Base-by-base conservation (phyloP, 768 basidiomycete genomes). In the Hebeloma cylindrosporum region DNA sequence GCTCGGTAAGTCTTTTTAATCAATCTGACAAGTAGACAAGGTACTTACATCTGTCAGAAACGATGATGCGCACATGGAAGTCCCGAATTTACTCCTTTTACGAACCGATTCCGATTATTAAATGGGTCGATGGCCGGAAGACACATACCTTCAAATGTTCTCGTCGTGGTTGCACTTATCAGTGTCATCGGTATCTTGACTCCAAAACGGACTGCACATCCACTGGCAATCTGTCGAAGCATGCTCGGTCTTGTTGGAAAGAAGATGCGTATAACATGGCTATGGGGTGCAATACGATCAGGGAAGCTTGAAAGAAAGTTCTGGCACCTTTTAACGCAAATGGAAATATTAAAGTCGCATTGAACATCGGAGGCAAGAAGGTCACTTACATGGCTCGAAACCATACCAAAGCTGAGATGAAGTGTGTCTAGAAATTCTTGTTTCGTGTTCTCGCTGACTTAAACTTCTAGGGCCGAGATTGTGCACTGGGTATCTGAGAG, bases 21-120 rank as follows among this genome's bases (percentile, higher is more conserved):
- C n/a, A n/a, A n/a, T n/a, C n/a, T n/a, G n/a, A n/a, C n/a, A n/a
- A n/a, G n/a, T n/a, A n/a, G 42, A 34, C 13, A 5, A 33, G 3
- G 7, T 10, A 43, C 17, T 34, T 33, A 33, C 42, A 43, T 22
- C 28, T 21, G 5, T 34, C 34, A 59, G 57, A 53, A 23, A 42
- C 50, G 25, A 37, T 65, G 27, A 52, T 25, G 7, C 60, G 57
- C 28, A 52, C 64, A 4, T 70, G 67, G 64, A 61, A 45, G 1
- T 54, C 65, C 37, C 59, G 65, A 0, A 44, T 66, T 7, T 72
- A 72, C 55, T 63, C 58, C 0, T 69, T 70, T 53, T 71, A 62
- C 30, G 25, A 65, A 1, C 58, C 60, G 0, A 41, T 3, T 0
- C 53, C 58, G 1, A 20, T 10, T 0, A 58, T 67, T 29, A 51